Percentiles rank a stretch among this genome's conserved stretches.
Evolutionary conservation across 192 early-diverging fungal genomes (phyloP).

Genomic region (Coemansia sp.): DNA sequence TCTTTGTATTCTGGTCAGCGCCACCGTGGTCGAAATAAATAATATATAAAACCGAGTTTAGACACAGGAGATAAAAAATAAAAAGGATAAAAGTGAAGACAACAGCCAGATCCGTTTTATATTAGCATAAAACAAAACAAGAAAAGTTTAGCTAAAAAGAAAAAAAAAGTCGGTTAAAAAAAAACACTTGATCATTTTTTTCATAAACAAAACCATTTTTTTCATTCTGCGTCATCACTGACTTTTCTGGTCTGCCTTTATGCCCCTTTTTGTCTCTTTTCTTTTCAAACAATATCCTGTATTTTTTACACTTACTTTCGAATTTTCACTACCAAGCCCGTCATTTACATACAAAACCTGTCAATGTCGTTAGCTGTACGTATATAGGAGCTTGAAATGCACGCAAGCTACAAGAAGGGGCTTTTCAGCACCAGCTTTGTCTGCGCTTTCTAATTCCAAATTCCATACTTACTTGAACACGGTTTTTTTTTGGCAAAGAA

Average conservation of each 20-base stretch:
- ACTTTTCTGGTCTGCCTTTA: slow-evolving; percentile 4
- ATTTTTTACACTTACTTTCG: slow-evolving; percentile 2
- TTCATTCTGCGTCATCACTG: slow-evolving; percentile 6
- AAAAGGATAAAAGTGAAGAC: not conserved
- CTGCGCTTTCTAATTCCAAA: no score
- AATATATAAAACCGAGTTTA: not conserved
- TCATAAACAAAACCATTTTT: not conserved
- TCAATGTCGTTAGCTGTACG: slow-evolving; percentile 51
- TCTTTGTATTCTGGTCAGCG: not conserved
- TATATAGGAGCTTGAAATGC: not conserved
- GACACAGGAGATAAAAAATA: not conserved
- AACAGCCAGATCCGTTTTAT: not conserved
- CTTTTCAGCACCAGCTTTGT: not conserved
- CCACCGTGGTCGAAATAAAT: not conserved
- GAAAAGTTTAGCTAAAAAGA: not conserved
- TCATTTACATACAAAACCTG: not conserved
- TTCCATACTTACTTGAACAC: no score
- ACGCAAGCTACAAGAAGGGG: not conserved
- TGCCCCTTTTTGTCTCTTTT: not conserved
- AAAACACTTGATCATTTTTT: not conserved
- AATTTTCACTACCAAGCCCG: not conserved
- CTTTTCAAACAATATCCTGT: not conserved
- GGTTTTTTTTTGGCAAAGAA: no score
- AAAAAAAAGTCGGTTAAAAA: not conserved
- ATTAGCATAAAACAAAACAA: not conserved